Percentiles rank a stretch among this genome's conserved stretches.
These are phyloP conservation scores for Ogataea hybrid DNA, from an alignment of 1,139 yeast species.

Conservation along the genomic window DNA sequence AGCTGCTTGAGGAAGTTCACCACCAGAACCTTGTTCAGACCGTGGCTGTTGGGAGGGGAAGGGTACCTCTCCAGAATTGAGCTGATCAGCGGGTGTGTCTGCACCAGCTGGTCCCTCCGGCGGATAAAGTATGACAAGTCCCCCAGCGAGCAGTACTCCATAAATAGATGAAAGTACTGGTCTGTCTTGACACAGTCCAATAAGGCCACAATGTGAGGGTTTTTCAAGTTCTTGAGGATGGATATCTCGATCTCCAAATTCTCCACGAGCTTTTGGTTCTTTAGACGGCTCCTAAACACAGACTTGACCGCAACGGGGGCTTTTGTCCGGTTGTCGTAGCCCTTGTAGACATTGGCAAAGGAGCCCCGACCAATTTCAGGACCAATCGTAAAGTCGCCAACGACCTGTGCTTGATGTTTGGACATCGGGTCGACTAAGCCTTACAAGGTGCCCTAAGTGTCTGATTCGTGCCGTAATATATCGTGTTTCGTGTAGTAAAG, in stretches of 20 bases:
- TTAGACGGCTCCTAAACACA: conserved; percentile 78
- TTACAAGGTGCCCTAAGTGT: conserved; percentile 1
- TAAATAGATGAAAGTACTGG: conserved; percentile 82
- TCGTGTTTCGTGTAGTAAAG: conserved; percentile 1
- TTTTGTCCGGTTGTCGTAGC: conserved; percentile 44
- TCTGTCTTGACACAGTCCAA: conserved; percentile 79
- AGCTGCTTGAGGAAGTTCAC: conserved; percentile 85
- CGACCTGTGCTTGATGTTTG: conserved; percentile 22
- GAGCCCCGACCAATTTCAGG: conserved; percentile 92
- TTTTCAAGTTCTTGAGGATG: conserved; percentile 80
- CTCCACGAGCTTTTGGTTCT: conserved; percentile 81
- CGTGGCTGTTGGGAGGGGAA: conserved; percentile 70
- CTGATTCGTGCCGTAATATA: neutral
- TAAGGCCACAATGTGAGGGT: conserved; percentile 88
- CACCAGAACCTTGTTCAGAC: conserved; percentile 75
- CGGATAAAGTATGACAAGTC: conserved; percentile 86
- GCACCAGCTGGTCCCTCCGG: conserved; percentile 66
- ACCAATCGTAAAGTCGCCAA: conserved; percentile 54
- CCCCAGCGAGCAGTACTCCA: conserved; percentile 97
- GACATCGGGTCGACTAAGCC: conserved; percentile 9
- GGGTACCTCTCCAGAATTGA: conserved; percentile 82
- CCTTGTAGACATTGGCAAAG: conserved; percentile 90
- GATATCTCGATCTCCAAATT: conserved; percentile 88
- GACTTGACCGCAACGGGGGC: conserved; percentile 83
- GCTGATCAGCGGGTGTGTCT: conserved; percentile 76